Conservation (phyloP, 116 monocot genomes). For the Zostera marina region DNA sequence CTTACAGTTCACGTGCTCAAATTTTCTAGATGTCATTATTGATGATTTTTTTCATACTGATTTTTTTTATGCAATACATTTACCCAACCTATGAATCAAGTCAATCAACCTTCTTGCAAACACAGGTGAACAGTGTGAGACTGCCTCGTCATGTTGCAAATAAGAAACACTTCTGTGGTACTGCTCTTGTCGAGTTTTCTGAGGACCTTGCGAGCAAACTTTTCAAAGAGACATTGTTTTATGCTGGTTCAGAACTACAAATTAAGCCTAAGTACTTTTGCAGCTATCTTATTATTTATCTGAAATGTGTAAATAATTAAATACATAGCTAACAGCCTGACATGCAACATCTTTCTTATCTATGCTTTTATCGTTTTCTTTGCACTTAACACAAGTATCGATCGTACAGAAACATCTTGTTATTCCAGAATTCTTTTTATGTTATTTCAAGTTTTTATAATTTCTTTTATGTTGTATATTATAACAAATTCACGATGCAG, state of each 20-base stretch:
- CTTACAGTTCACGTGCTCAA: too few species aligned
- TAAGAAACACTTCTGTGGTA: conserved; percentile 56
- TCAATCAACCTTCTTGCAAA: conserved; percentile 4
- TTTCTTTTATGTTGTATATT: too few species aligned
- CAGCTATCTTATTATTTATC: background rate
- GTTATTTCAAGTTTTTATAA: background rate
- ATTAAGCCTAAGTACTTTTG: conserved; percentile 51
- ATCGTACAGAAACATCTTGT: background rate
- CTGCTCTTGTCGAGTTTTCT: conserved; percentile 74
- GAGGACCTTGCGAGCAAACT: conserved; percentile 37
- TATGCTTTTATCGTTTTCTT: too few species aligned
- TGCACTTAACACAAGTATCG: too few species aligned
- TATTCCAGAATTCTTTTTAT: background rate
- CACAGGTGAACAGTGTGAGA: conserved; percentile 88
- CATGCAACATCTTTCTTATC: too few species aligned
- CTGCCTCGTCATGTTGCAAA: conserved; percentile 58
- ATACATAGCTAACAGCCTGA: background rate
- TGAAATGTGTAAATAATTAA: background rate
- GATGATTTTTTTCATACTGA: too few species aligned
- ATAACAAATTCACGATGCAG: too few species aligned
- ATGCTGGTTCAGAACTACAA: conserved; percentile 49
- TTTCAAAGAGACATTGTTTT: conserved; percentile 38
- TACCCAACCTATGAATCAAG: too few species aligned
- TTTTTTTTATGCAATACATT: conserved; percentile 40
- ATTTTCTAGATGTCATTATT: too few species aligned